These are phyloP conservation scores for Corylus heterophylla DNA, from an alignment of 306 rosid species.

Conservation along the genomic window DNA sequence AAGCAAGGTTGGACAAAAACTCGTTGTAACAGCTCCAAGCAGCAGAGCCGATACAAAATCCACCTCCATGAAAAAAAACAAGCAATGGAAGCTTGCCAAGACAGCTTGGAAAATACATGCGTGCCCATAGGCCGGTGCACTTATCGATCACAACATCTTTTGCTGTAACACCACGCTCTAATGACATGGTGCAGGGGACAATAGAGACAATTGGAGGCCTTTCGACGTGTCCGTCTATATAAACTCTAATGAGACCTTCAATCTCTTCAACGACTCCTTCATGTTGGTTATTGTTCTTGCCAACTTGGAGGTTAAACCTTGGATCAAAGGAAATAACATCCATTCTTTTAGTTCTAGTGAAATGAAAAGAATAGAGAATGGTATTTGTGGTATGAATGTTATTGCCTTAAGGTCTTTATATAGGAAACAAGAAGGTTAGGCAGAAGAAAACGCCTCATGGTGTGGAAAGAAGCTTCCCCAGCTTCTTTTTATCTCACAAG, in stretches of 20 bases:
- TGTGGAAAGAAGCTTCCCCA: slow-evolving; percentile 14
- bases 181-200: slow-evolving; percentile 46
- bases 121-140: slow-evolving; percentile 60
- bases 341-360: slow-evolving; percentile 45
- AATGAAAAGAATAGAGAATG: slow-evolving; percentile 17
- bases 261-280: slow-evolving; percentile 59
- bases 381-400: slow-evolving; percentile 29
- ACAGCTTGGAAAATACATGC: slow-evolving; percentile 52
- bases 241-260: slow-evolving; percentile 69
- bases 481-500: slow-evolving; percentile 16
- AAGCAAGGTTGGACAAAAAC: slow-evolving; percentile 58
- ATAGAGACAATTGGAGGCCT: slow-evolving; percentile 60
- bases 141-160: slow-evolving; percentile 64
- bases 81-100: slow-evolving; percentile 47
- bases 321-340: slow-evolving; percentile 54
- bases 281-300: slow-evolving; percentile 35
- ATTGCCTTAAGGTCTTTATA: slow-evolving; percentile 43
- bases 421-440: slow-evolving; percentile 34
- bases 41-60: slow-evolving; percentile 92
- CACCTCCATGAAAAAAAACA: slow-evolving; percentile 89
- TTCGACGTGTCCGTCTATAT: slow-evolving; percentile 64
- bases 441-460: slow-evolving; percentile 14
- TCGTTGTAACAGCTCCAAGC: slow-evolving; percentile 89
- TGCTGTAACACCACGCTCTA: slow-evolving; percentile 43
- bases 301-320: slow-evolving; percentile 34